Percentiles rank a stretch among this genome's conserved stretches.
phyloP scores from a whole-genome alignment of 257 asterid species.

The Fraxinus anomala region DNA sequence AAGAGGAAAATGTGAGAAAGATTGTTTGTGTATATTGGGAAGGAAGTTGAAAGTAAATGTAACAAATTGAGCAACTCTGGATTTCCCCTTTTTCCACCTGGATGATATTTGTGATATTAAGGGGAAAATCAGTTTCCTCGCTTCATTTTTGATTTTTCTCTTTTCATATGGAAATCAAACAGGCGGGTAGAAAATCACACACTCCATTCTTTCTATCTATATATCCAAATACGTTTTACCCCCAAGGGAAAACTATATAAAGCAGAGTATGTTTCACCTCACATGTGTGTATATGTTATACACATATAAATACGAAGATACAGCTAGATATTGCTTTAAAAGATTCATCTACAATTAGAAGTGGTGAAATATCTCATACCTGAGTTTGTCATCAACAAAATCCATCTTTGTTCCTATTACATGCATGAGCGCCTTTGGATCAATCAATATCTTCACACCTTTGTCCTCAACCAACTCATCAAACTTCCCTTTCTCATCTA shows the following conservation, averaged over 20 bases:
- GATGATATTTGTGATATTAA: not conserved
- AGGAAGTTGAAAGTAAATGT: not conserved
- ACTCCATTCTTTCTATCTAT: not conserved
- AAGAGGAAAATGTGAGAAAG: not conserved
- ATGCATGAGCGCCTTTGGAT: constrained; percentile 73
- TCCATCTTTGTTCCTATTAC: constrained; percentile 74
- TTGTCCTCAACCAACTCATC: constrained; percentile 84
- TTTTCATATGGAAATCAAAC: not conserved
- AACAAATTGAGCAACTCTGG: not conserved
- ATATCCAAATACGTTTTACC: not conserved
- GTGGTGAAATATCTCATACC: constrained; percentile 30
- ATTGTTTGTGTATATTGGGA: not conserved
- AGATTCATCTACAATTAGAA: not conserved
- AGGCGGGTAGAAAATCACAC: not conserved
- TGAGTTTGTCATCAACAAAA: constrained; percentile 66
- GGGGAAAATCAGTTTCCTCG: not conserved
- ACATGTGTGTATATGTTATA: not conserved
- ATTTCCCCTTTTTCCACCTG: not conserved
- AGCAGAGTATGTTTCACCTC: not conserved
- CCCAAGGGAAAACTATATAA: not conserved
- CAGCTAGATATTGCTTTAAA: not conserved
- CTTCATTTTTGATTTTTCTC: not conserved
- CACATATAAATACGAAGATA: not conserved
- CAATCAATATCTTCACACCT: constrained; percentile 65
- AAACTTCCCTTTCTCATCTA: constrained; percentile 91